These are phyloP conservation scores for Setaria viridis DNA, from an alignment of 202 grass and related monocot species.

Conservation along the genomic window DNA sequence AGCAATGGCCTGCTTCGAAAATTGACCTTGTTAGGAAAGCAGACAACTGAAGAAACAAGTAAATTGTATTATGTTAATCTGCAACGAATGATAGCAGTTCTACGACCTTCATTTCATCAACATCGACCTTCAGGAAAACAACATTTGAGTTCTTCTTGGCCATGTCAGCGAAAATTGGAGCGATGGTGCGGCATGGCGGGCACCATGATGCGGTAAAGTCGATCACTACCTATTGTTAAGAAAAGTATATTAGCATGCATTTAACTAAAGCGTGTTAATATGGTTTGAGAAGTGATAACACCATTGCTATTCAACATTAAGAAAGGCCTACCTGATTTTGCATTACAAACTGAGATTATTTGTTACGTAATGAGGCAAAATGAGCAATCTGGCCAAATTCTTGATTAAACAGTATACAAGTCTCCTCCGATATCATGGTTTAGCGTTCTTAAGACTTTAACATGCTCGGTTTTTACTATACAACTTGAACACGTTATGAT, in stretches of 20 bases:
- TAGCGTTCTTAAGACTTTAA: not conserved
- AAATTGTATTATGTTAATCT: not conserved
- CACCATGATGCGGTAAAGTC: constrained; percentile 97
- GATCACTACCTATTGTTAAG: constrained; percentile 66
- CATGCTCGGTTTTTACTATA: not conserved
- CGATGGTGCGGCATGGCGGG: constrained; percentile 69
- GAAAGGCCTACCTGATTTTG: not conserved
- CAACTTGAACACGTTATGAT: not conserved
- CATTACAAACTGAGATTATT: constrained; percentile 26
- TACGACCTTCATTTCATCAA: constrained; percentile 80
- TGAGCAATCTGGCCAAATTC: constrained; percentile 1
- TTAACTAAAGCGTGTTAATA: not conserved
- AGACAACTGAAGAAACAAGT: not conserved
- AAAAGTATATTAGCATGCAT: constrained; percentile 24
- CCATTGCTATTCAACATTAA: not conserved
- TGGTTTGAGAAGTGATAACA: not conserved
- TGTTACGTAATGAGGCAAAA: not conserved
- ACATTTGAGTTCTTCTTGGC: constrained; percentile 67
- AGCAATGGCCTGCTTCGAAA: constrained; percentile 63
- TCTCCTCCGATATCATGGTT: not conserved
- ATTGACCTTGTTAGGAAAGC: constrained; percentile 33
- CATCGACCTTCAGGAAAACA: constrained; percentile 82
- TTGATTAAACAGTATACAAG: not conserved
- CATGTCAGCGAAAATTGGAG: constrained; percentile 68
- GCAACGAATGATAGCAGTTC: not conserved